A percentile compares a stretch with the other conserved stretches of the same genome.
These are phyloP conservation scores for Solanum hybrid DNA, from an alignment of 305 asterid genomes.

Conservation along the genomic window DNA sequence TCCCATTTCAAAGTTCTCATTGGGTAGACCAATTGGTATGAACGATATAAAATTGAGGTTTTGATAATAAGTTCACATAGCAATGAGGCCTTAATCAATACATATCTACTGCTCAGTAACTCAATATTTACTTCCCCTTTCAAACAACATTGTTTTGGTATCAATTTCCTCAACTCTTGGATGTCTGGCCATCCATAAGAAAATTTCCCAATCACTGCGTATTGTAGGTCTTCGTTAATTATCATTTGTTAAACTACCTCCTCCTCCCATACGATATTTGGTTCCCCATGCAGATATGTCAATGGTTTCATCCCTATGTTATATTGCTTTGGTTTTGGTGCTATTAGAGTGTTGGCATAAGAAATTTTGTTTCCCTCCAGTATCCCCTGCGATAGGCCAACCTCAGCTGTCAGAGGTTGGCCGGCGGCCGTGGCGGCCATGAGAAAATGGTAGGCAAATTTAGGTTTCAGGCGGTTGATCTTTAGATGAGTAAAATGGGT, in stretches of 20 bases:
- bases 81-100: not conserved
- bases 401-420: not conserved
- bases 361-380: not conserved
- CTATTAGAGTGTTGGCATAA: not conserved
- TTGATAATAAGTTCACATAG: not conserved
- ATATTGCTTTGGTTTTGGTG: not conserved
- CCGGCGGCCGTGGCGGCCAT: not conserved
- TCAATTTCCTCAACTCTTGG: not conserved
- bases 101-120: not conserved
- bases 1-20: not conserved
- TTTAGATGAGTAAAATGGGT: too few relatives aligned
- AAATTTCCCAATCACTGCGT: not conserved
- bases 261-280: not conserved
- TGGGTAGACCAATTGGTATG: not conserved
- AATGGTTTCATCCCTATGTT: not conserved
- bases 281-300: not conserved
- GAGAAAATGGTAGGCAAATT: not conserved
- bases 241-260: not conserved
- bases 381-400: not conserved
- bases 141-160: not conserved
- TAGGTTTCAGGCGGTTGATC: not conserved
- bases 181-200: not conserved
- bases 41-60: not conserved
- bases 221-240: not conserved
- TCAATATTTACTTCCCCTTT: not conserved